Conservation (phyloP, 352 stramenopile genomes). For the Globisporangium alternatum region DNA sequence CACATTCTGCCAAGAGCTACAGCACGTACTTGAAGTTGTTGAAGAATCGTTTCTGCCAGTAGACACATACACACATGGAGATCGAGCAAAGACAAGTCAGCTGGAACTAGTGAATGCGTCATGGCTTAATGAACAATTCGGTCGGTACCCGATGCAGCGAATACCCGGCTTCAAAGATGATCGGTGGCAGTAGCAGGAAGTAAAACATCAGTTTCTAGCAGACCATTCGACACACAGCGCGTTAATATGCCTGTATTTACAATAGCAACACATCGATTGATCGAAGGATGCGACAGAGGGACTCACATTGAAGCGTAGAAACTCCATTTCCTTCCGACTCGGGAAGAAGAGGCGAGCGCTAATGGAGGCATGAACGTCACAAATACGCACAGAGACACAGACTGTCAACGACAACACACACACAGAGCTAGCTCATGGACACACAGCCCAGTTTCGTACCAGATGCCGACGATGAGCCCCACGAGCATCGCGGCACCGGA, state of each 20-base stretch:
- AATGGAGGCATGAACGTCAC: background rate
- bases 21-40: constrained; percentile 88
- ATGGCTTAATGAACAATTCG: background rate
- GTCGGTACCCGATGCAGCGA: constrained; percentile 73
- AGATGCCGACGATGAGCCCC: constrained; percentile 83
- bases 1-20: background rate
- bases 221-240: background rate
- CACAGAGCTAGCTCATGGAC: background rate
- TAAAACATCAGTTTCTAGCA: constrained; percentile 93
- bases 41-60: constrained; percentile 91
- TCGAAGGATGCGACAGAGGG: background rate
- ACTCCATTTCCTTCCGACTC: constrained; percentile 87
- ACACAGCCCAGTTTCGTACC: constrained; percentile 24
- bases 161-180: constrained; percentile 98
- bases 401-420: background rate
- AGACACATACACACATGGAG: background rate
- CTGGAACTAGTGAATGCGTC: background rate
- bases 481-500: constrained; percentile 90
- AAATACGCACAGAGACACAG: background rate
- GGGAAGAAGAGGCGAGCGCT: constrained; percentile 83
- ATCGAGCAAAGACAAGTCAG: background rate
- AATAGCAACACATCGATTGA: background rate
- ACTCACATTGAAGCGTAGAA: constrained; percentile 85
- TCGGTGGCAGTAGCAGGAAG: constrained; percentile 95
- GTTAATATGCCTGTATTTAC: background rate